These are phyloP conservation scores for Neofusicoccum umdonicola DNA, from an alignment of 2,329 filamentous ascomycete species.

Conservation along the genomic window DNA sequence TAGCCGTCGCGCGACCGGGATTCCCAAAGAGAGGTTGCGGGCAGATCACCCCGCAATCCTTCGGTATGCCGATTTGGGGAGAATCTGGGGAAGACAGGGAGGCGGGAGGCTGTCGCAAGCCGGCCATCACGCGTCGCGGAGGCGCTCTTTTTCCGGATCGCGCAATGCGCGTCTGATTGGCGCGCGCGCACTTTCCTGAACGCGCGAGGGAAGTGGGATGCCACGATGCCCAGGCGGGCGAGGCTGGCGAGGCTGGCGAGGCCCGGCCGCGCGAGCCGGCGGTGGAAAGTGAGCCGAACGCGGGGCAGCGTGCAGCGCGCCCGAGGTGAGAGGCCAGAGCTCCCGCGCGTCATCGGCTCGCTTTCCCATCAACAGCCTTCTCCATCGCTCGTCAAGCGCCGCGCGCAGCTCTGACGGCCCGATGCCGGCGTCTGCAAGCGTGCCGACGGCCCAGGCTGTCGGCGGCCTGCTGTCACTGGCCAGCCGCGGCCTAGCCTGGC, in stretches of 20 bases:
- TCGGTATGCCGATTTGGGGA: constrained; percentile 9
- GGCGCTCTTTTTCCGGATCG: background rate
- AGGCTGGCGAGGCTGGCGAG: background rate
- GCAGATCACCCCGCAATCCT: constrained; percentile 12
- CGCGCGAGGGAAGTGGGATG: background rate
- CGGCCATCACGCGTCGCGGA: background rate
- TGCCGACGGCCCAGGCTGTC: background rate
- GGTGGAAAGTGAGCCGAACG: constrained; percentile 16
- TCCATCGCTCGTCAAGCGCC: background rate
- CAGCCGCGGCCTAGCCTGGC: background rate
- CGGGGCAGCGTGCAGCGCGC: background rate
- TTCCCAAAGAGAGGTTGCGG: constrained; percentile 8
- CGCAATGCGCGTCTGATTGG: background rate
- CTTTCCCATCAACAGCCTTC: background rate
- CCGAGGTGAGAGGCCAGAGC: background rate
- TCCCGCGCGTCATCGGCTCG: background rate
- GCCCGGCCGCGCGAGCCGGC: too few relatives aligned
- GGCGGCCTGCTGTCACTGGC: background rate
- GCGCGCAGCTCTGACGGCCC: background rate
- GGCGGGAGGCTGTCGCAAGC: background rate
- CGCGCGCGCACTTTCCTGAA: background rate
- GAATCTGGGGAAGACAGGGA: constrained; percentile 12
- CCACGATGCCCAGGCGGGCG: background rate
- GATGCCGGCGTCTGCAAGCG: background rate
- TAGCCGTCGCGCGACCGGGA: background rate